A percentile compares a stretch with the other conserved stretches of the same genome.
Evolutionary conservation across 495 filamentous ascomycete genomes (phyloP).

Genomic region (Mytilinidion resinicola): DNA sequence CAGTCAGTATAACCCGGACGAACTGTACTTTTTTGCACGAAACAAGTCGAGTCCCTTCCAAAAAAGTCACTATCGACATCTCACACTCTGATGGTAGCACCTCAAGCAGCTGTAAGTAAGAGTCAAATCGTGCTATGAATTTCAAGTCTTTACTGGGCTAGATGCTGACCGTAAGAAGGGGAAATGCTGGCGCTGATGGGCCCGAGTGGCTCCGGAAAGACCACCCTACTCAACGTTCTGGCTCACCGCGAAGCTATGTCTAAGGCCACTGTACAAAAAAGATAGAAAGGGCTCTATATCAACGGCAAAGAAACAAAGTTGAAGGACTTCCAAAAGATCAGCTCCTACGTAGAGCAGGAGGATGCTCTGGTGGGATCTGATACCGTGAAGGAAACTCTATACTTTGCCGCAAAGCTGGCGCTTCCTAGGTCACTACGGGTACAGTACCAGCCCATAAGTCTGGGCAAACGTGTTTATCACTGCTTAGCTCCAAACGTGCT

Average conservation of each 20-base stretch:
- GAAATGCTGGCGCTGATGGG: conserved; percentile 73
- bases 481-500: too few species aligned
- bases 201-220: conserved; percentile 68
- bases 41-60: too few species aligned
- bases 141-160: conserved; percentile 24
- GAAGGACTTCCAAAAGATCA: conserved; percentile 46
- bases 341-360: conserved; percentile 77
- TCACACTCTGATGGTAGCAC: neutral
- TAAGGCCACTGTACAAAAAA: conserved; percentile 43
- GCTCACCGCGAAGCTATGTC: conserved; percentile 51
- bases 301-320: conserved; percentile 47
- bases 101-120: neutral
- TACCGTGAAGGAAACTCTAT: conserved; percentile 69
- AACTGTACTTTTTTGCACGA: too few species aligned
- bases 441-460: too few species aligned
- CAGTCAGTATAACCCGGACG: too few species aligned
- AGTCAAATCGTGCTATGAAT: neutral
- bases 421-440: conserved; percentile 50
- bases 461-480: too few species aligned
- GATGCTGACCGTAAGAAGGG: conserved; percentile 39
- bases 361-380: conserved; percentile 73
- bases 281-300: conserved; percentile 46
- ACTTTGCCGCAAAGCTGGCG: conserved; percentile 57
- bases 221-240: conserved; percentile 68
- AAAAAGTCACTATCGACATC: neutral